Base-by-base conservation (phyloP, 139 green algal genomes). In the Tetraselmis chui region DNA sequence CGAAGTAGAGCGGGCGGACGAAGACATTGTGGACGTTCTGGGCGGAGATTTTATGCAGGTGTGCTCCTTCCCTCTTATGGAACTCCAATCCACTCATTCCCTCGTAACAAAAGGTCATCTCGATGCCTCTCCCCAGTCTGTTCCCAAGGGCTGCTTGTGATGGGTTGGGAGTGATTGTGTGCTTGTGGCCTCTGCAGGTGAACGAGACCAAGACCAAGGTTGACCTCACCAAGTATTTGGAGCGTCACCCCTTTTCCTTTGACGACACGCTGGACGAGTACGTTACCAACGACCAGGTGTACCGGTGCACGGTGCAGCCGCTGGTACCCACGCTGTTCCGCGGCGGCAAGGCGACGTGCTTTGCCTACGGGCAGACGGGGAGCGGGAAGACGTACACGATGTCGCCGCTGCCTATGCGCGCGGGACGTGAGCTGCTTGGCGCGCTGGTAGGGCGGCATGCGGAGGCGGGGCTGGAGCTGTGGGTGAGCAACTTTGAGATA, bases 381-480 rank as follows among this genome's bases (percentile, higher is more conserved):
- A 92, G 87, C 59, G 96, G 96, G 30, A 99, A 99, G 89, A 99
- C 96, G 1, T 95, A 95, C 91, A 99, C 96, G 2, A 98, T 98
- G 95, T 84, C 89, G 59, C 97, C 97, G 23, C 88, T 99, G 83
- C 96, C 97, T 18, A 89, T 96, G 59, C 92, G 95, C 1, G 93
- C 96, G 1, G 92, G 93, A 0, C 80, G 87, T 23, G 96, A 98
- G 87, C 96, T 99, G 27, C 90, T 98, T 32, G 67, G 59, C 24
- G 87, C 90, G 78, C 87, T 98, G 82, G 80, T 85, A 2, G 78
- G 77, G 59, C 81, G 81, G 1, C 77, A 94, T 79, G 76, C 80
- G n/a, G 82, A 87, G 45, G 76, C 80, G n/a, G 82, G 86, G 45
- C 74, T 93, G 23, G 84, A 82, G 31, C 86, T 97, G 28, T 94